Percentiles rank a stretch among this genome's conserved stretches.
phyloP scores from a whole-genome alignment of 1,284 basidiomycete species.

The Cutaneotrichosporon sp. region DNA sequence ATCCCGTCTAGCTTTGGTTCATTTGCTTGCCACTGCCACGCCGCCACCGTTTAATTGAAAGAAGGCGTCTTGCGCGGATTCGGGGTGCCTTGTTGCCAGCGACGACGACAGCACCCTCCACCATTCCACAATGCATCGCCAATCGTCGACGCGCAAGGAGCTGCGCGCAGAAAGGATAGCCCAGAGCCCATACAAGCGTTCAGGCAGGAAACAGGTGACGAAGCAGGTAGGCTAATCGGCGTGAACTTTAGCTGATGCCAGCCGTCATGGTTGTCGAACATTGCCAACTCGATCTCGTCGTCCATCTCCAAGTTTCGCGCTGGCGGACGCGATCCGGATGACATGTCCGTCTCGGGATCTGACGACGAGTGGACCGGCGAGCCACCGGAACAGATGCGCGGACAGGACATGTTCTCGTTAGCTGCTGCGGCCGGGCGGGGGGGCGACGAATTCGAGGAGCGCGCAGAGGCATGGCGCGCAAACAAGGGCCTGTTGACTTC shows the following conservation, averaged over 20 bases:
- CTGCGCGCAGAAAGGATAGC: constrained; percentile 29
- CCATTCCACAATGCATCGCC: constrained; percentile 23
- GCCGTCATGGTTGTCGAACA: constrained; percentile 1
- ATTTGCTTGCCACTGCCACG: too few relatives aligned
- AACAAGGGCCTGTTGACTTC: constrained; percentile 6
- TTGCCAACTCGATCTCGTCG: constrained; percentile 18
- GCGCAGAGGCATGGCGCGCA: constrained; percentile 27
- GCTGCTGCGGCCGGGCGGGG: constrained; percentile 29
- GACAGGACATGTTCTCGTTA: constrained; percentile 33
- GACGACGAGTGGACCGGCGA: constrained; percentile 42
- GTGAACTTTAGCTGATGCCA: neutral
- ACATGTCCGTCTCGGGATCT: constrained; percentile 35
- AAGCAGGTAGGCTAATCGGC: neutral
- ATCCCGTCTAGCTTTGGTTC: too few relatives aligned
- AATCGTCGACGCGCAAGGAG: constrained; percentile 28
- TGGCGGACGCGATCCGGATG: constrained; percentile 15
- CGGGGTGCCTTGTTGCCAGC: too few relatives aligned
- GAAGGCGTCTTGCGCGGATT: too few relatives aligned
- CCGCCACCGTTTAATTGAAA: too few relatives aligned
- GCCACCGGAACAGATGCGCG: constrained; percentile 24
- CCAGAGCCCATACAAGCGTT: constrained; percentile 25
- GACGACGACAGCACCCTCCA: too few relatives aligned
- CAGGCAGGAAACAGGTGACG: neutral
- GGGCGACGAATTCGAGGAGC: constrained; percentile 27
- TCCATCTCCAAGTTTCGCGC: constrained; percentile 28